Base-by-base conservation (phyloP, 2,329 filamentous ascomycete species). In the Lomentospora prolificans region DNA sequence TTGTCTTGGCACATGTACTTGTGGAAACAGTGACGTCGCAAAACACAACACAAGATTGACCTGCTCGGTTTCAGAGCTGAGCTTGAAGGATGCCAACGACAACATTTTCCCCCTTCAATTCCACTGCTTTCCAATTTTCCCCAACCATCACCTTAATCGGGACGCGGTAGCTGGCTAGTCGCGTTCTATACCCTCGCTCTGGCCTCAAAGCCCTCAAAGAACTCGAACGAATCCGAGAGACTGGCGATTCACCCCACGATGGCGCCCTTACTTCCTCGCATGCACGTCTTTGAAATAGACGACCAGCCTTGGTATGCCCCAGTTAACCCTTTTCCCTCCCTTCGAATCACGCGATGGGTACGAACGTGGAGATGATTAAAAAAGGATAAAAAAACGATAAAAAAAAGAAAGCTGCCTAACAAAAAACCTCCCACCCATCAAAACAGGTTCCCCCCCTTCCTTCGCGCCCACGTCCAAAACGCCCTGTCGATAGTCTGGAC, bases 231-330 rank as follows among this genome's bases (percentile, higher is more conserved):
- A 28, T n/a, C n/a, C 5, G 10, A 46, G 7, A 33, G 3, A 17
- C 19, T 3, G 9, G 4, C 28, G 19, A 51, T 17, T 19, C 9
- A 24, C 30, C n/a, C n/a, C 19, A 31, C 57, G 51, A 79, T 78
- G 72, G 70, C 75, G 44, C 74, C 79, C 51, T 69, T 77, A 39
- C 66, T 81, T 56, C 81, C 79, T 6, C 77, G 81, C 7, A 71
- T 84, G 67, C 81, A 86, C 65, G 75, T 86, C 61, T 83, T 82
- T 60, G 84, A 87, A 72, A 82, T 87, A 59, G 78, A 83, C 60
- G 84, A 87, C 64, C 81, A 85, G 67, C 61, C 77, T 56, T 87
- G 84, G 84, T 86, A 71, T 57, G 69, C 60, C 33, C n/a, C 44
- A 50, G 17, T 41, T 25, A 53, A n/a, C 53, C 39, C 28, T 22